A percentile compares a stretch with the other conserved stretches of the same genome.
phyloP scores from a whole-genome alignment of 306 rosid genomes.

The Medicago lupulina region DNA sequence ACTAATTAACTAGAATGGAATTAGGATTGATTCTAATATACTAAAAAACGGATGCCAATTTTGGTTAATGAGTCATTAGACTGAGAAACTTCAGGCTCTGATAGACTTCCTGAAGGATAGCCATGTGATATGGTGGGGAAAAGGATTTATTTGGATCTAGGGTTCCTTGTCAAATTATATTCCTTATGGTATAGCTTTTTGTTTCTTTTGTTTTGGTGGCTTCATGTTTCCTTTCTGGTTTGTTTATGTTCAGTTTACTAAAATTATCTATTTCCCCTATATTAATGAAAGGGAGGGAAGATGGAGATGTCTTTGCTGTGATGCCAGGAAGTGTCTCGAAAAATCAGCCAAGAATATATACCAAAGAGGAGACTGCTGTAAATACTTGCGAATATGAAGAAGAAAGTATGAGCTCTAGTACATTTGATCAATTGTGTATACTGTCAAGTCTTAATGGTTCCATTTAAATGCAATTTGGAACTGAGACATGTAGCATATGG shows the following conservation, averaged over 20 bases:
- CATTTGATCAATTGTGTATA: conserved; percentile 37
- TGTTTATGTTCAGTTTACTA: conserved; percentile 32
- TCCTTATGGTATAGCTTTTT: conserved; percentile 16
- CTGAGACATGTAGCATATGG: conserved; percentile 40
- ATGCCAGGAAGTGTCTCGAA: conserved; percentile 40
- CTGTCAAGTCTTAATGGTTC: conserved; percentile 35
- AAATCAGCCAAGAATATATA: conserved; percentile 48
- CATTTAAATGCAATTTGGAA: conserved; percentile 26
- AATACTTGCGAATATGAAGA: conserved; percentile 54
- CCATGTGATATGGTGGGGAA: conserved; percentile 25
- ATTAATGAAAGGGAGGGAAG: conserved; percentile 49
- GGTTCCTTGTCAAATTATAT: conserved; percentile 33
- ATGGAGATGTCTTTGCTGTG: conserved; percentile 47
- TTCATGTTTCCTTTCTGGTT: conserved; percentile 19
- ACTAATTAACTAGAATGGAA: conserved; percentile 27
- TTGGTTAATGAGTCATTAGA: conserved; percentile 9
- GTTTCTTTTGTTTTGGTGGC: conserved; percentile 40
- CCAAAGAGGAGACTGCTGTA: conserved; percentile 43
- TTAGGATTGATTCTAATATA: conserved; percentile 15
- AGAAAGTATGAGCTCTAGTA: conserved; percentile 62
- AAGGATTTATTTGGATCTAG: conserved; percentile 26
- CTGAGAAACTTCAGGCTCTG: conserved; percentile 30
- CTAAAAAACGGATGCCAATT: conserved; percentile 9
- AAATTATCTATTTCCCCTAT: conserved; percentile 11
- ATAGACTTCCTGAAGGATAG: conserved; percentile 13